A percentile compares a stretch with the other conserved stretches of the same genome.
phyloP scores from a whole-genome alignment of 2,329 filamentous ascomycete species.

The Fusarium veterinarium region DNA sequence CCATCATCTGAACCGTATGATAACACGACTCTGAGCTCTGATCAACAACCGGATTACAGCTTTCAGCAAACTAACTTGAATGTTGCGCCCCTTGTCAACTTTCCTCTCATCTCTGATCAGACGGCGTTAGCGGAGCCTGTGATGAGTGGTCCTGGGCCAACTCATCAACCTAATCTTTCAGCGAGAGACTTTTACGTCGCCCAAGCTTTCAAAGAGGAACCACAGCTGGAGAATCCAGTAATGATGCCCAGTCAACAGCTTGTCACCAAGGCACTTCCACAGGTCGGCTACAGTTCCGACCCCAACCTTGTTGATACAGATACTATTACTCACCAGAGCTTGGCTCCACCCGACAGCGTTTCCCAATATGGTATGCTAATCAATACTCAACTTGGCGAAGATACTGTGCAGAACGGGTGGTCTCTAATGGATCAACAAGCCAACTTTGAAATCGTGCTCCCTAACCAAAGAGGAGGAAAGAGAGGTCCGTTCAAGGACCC shows the following conservation, averaged over 20 bases:
- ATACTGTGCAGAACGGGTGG: slow-evolving; percentile 30
- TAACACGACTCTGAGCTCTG: slow-evolving; percentile 22
- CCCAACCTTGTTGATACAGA: slow-evolving; percentile 26
- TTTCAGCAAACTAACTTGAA: slow-evolving; percentile 35
- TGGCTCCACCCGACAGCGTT: slow-evolving; percentile 23
- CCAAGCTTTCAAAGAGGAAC: slow-evolving; percentile 37
- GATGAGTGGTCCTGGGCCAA: slow-evolving; percentile 19
- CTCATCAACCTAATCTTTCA: slow-evolving; percentile 31
- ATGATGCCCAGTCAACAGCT: slow-evolving; percentile 34
- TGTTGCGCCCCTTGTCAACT: slow-evolving; percentile 36
- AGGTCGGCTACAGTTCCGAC: slow-evolving; percentile 34
- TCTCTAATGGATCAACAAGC: slow-evolving; percentile 40
- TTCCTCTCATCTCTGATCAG: slow-evolving; percentile 37
- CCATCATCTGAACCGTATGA: slow-evolving; percentile 35
- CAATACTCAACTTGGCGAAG: slow-evolving; percentile 20
- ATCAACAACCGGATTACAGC: slow-evolving; percentile 23
- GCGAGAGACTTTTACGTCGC: slow-evolving; percentile 35
- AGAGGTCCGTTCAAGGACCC: slow-evolving; percentile 67
- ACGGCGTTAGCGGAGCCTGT: slow-evolving; percentile 28
- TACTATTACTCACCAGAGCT: slow-evolving; percentile 26
- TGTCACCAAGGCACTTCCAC: slow-evolving; percentile 29
- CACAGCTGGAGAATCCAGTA: slow-evolving; percentile 26
- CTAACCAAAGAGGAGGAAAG: slow-evolving; percentile 51
- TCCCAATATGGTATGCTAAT: slow-evolving; percentile 35
- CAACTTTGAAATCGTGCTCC: slow-evolving; percentile 45